Base-by-base conservation (phyloP, 2,329 filamentous ascomycete species). In the Claviceps quebecensis region DNA sequence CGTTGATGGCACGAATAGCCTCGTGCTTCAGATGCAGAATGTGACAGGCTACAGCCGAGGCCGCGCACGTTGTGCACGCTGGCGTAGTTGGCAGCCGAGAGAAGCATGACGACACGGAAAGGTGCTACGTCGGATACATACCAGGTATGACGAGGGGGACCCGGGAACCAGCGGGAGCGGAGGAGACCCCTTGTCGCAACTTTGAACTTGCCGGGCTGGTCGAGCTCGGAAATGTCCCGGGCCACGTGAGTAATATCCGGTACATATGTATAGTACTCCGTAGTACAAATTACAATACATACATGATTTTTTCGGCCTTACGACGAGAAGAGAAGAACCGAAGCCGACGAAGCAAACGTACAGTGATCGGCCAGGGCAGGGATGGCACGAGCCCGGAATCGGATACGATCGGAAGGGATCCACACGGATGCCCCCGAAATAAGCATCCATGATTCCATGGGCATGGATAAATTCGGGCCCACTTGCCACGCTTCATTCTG, bases 21-120 rank as follows among this genome's bases (percentile, higher is more conserved):
- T 77, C 74, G 57, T 66, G 66, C 51, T 71, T 69, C 9, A 76
- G 64, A 36, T 63, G 61, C 3, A 73, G 63, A 6, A 75, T 58
- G 53, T 65, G 54, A 48, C 50, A 54, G n/a, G n/a, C n/a, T n/a
- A n/a, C n/a, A n/a, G n/a, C 55, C 51, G 4, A 52, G 34, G 34
- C 51, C 53, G 6, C 39, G 29, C 22, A 52, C 38, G 11, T 51
- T 49, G 19, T 54, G 55, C 46, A 60, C 54, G 9, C 54, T 52
- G 36, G 56, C 54, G 39, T 57, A 56, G 55, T 64, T 60, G 39
- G 57, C 62, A 16, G 61, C 62, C 4, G 61, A 57, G 36, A 64
- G 57, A 3, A 64, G 60, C 41, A 64, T 40, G 41, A 64, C 55
- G 14, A 58, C 57, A 17, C 57, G 57, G 51, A 64, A 64, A 9